phyloP scores from a whole-genome alignment of 768 basidiomycete genomes.

The Psilocybe azurescens region DNA sequence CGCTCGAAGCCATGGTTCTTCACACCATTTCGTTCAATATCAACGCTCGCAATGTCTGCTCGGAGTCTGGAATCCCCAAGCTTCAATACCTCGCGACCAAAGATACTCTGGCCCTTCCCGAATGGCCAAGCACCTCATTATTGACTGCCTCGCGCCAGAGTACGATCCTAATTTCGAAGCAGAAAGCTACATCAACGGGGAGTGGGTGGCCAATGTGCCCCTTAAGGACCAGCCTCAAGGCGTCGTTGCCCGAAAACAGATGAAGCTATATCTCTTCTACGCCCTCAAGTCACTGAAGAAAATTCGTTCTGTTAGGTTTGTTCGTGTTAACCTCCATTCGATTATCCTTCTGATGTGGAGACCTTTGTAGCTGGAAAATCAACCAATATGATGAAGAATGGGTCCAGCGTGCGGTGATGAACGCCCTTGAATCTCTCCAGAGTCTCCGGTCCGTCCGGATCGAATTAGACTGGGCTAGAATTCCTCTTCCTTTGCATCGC shows the following conservation, averaged over 20 bases:
- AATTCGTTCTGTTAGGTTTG: slow-evolving; percentile 15
- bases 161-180: slow-evolving; percentile 15
- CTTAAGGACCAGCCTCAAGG: slow-evolving; percentile 10
- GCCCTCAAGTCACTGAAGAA: slow-evolving; percentile 17
- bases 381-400: slow-evolving; percentile 2
- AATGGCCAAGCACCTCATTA: slow-evolving; percentile 9
- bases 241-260: slow-evolving; percentile 2
- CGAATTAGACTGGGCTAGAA: not conserved
- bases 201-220: slow-evolving; percentile 13
- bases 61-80: slow-evolving; percentile 1
- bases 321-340: not conserved
- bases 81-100: slow-evolving; percentile 10
- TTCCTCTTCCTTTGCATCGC: slow-evolving; percentile 2
- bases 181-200: slow-evolving; percentile 8
- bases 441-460: slow-evolving; percentile 1
- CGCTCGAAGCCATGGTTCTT: slow-evolving; percentile 10
- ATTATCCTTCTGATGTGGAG: not conserved
- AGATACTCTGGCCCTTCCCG: slow-evolving; percentile 1
- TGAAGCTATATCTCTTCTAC: slow-evolving; percentile 11
- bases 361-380: not conserved
- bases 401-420: slow-evolving; percentile 1
- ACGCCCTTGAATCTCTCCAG: not conserved
- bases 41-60: slow-evolving; percentile 9
- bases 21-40: slow-evolving; percentile 18
- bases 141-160: slow-evolving; percentile 13